These are phyloP conservation scores for Hypoxylon sp. DNA, from an alignment of 2,329 filamentous ascomycete species.

Conservation along the genomic window DNA sequence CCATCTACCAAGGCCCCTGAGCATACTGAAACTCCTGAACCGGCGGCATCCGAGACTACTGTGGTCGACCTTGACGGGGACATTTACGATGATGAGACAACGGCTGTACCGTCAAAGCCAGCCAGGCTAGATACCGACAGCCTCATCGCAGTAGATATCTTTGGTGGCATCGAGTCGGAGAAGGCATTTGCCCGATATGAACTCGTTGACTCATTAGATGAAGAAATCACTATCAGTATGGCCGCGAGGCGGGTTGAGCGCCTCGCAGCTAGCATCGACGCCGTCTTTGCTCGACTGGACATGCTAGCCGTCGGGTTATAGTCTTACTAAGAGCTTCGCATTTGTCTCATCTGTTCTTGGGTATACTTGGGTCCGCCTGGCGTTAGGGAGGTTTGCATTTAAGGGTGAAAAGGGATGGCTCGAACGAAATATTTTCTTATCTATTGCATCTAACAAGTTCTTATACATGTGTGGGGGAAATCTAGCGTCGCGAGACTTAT, in stretches of 20 bases:
- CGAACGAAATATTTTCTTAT: slow-evolving; percentile 12
- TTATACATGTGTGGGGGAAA: slow-evolving; percentile 21
- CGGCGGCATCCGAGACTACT: slow-evolving; percentile 47
- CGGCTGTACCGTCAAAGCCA: slow-evolving; percentile 50
- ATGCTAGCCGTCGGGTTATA: slow-evolving; percentile 54
- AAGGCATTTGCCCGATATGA: slow-evolving; percentile 76
- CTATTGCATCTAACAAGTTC: slow-evolving; percentile 25
- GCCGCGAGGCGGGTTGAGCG: slow-evolving; percentile 67
- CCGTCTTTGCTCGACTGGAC: slow-evolving; percentile 57
- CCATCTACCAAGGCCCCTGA: slow-evolving; percentile 53
- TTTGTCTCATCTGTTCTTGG: slow-evolving; percentile 15
- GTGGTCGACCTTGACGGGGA: slow-evolving; percentile 63
- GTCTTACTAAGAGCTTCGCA: slow-evolving; percentile 8
- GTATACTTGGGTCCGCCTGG: slow-evolving; percentile 12
- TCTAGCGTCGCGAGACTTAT: slow-evolving; percentile 27
- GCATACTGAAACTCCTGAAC: slow-evolving; percentile 51
- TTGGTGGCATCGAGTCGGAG: slow-evolving; percentile 71
- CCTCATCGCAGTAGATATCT: slow-evolving; percentile 60
- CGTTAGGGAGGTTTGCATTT: slow-evolving; percentile 33
- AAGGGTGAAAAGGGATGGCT: slow-evolving; percentile 28
- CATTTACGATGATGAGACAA: slow-evolving; percentile 70
- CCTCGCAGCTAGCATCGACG: slow-evolving; percentile 61
- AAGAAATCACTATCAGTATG: slow-evolving; percentile 61
- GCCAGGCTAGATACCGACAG: slow-evolving; percentile 62
- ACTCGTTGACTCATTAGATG: slow-evolving; percentile 72